phyloP scores from a whole-genome alignment of 1,284 basidiomycete species.

The Ustilago bromivora region DNA sequence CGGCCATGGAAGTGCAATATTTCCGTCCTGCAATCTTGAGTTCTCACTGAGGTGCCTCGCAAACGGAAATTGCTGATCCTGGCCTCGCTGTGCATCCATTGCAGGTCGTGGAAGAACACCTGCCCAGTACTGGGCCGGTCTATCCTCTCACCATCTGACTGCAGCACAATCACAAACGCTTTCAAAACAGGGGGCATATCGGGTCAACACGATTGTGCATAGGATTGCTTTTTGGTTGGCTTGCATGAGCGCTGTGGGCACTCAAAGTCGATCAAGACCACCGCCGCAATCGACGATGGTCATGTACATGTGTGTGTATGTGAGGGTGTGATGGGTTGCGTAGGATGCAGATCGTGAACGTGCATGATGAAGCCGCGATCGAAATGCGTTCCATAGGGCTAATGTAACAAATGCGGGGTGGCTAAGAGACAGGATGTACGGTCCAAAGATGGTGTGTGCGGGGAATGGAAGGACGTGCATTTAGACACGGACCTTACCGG shows the following conservation, averaged over 20 bases:
- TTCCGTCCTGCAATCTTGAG: not conserved
- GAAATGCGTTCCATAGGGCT: slow-evolving; percentile 32
- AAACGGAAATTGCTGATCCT: not conserved
- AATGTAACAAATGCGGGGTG: slow-evolving; percentile 44
- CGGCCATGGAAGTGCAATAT: too few relatives aligned
- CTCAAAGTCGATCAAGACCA: slow-evolving; percentile 7
- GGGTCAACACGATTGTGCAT: slow-evolving; percentile 41
- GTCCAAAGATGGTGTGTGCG: not conserved
- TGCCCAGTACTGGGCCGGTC: not conserved
- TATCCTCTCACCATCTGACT: not conserved
- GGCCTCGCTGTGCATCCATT: too few relatives aligned
- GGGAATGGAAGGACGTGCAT: slow-evolving; percentile 14
- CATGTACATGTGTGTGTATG: slow-evolving; percentile 4
- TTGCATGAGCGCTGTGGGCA: slow-evolving; percentile 17
- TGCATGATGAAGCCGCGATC: slow-evolving; percentile 15
- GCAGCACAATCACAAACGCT: not conserved
- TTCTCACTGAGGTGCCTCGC: too few relatives aligned
- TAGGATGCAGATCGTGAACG: slow-evolving; percentile 24
- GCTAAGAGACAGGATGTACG: slow-evolving; percentile 9
- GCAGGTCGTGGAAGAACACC: not conserved
- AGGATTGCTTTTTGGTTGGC: slow-evolving; percentile 44
- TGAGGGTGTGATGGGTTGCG: slow-evolving; percentile 19
- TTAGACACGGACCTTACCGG: slow-evolving; percentile 65
- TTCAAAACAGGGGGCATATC: not conserved
- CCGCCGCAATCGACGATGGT: slow-evolving; percentile 11